Conservation (phyloP, 2,329 filamentous ascomycete genomes). For the Polychaeton citri region DNA sequence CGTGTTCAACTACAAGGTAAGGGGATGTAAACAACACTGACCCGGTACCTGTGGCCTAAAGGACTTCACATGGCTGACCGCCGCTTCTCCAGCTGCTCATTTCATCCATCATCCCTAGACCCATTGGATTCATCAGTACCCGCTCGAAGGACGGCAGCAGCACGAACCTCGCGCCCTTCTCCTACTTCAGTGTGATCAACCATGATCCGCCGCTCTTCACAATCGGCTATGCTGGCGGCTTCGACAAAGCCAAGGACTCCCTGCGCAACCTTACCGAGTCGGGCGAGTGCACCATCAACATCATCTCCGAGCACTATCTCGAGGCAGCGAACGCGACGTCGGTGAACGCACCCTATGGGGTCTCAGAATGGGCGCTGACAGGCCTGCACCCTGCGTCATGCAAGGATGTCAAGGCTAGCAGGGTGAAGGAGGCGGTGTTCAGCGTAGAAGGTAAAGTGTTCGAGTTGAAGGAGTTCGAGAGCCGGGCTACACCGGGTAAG, state of each 20-base stretch:
- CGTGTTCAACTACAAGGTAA: slow-evolving; percentile 73
- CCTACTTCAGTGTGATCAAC: slow-evolving; percentile 70
- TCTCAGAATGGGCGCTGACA: slow-evolving; percentile 65
- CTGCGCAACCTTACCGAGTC: slow-evolving; percentile 59
- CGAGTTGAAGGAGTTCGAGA: slow-evolving; percentile 64
- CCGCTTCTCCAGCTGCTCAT: slow-evolving; percentile 49
- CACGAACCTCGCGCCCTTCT: slow-evolving; percentile 76
- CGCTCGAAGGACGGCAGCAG: slow-evolving; percentile 46
- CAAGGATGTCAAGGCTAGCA: slow-evolving; percentile 51
- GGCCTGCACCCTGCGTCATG: slow-evolving; percentile 60
- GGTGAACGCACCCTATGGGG: slow-evolving; percentile 64
- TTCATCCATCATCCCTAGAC: slow-evolving; percentile 66
- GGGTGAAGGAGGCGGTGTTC: slow-evolving; percentile 74
- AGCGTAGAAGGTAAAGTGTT: slow-evolving; percentile 70
- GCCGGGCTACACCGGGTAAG: slow-evolving; percentile 53
- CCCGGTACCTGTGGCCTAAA: not conserved
- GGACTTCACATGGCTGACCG: slow-evolving; percentile 59
- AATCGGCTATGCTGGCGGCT: slow-evolving; percentile 45
- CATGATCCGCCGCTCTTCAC: slow-evolving; percentile 80
- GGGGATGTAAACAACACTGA: slow-evolving; percentile 60
- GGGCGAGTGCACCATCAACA: slow-evolving; percentile 66
- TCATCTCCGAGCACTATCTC: slow-evolving; percentile 70
- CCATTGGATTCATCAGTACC: slow-evolving; percentile 55
- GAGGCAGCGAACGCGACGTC: slow-evolving; percentile 77
- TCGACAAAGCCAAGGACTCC: slow-evolving; percentile 59